These are phyloP conservation scores for Trypanosoma lewisi DNA, from an alignment of 208 protist species.

Conservation along the genomic window DNA sequence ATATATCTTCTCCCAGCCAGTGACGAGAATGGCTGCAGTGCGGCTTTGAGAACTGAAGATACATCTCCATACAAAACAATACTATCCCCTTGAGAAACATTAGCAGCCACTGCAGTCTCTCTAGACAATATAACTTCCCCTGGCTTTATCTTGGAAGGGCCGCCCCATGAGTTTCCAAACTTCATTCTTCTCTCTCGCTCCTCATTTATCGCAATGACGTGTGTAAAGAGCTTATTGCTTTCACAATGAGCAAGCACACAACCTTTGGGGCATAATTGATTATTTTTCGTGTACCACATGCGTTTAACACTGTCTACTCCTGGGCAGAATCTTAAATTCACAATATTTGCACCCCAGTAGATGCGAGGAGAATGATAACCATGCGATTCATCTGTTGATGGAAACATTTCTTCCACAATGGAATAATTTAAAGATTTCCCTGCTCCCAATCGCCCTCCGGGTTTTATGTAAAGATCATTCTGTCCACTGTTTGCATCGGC, in stretches of 20 bases:
- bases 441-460: conserved; percentile 31
- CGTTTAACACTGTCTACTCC: background rate
- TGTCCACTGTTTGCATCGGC: conserved; percentile 39
- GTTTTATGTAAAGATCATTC: conserved; percentile 43
- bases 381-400: conserved; percentile 9
- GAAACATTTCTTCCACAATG: conserved; percentile 25
- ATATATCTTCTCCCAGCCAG: background rate
- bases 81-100: conserved; percentile 28
- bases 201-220: conserved; percentile 15
- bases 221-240: background rate
- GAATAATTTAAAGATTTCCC: conserved; percentile 58
- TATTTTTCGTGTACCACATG: conserved; percentile 11
- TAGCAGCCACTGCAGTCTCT: conserved; percentile 10
- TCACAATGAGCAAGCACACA: conserved; percentile 11
- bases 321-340: conserved; percentile 19
- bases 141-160: conserved; percentile 2
- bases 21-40: no score
- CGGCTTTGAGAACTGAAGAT: no score
- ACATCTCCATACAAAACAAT: conserved; percentile 31
- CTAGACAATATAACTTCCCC: conserved; percentile 23
- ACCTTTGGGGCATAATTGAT: background rate
- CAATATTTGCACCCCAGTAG: background rate
- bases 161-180: conserved; percentile 12
- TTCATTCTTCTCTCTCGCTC: conserved; percentile 27
- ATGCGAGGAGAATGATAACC: conserved; percentile 25